phyloP scores from a whole-genome alignment of 139 green algal genomes.

The Microglena sp. region DNA sequence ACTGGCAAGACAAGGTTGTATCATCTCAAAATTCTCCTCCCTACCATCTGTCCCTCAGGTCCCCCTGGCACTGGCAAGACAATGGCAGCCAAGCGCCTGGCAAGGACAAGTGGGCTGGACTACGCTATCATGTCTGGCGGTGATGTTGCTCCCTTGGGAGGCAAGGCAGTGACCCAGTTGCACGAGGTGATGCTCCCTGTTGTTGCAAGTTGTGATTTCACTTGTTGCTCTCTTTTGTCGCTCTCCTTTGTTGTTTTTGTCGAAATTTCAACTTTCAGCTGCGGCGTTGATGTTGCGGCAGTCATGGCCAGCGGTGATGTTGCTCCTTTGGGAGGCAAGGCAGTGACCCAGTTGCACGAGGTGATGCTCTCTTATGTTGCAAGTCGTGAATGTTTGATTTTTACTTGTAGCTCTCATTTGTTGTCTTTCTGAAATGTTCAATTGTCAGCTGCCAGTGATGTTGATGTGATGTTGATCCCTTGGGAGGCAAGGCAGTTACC shows the following conservation, averaged over 20 bases:
- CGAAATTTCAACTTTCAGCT: too few relatives aligned
- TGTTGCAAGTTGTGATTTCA: too few relatives aligned
- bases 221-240: too few relatives aligned
- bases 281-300: too few relatives aligned
- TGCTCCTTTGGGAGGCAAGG: constrained; percentile 70
- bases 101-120: constrained; percentile 82
- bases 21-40: too few relatives aligned
- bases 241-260: too few relatives aligned
- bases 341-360: constrained; percentile 91
- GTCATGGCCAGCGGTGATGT: constrained; percentile 94
- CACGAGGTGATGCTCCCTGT: constrained; percentile 82
- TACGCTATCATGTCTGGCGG: constrained; percentile 96
- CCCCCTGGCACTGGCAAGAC: constrained; percentile 90
- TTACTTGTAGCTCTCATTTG: too few relatives aligned
- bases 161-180: constrained; percentile 86
- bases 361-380: constrained; percentile 86
- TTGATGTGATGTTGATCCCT: constrained; percentile 88
- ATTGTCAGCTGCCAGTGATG: too few relatives aligned
- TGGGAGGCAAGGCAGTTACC: constrained; percentile 77
- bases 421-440: too few relatives aligned
- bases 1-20: too few relatives aligned
- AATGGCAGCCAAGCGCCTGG: constrained; percentile 92
- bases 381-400: too few relatives aligned
- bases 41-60: constrained; percentile 12
- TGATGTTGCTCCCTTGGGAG: constrained; percentile 86